A percentile compares a stretch with the other conserved stretches of the same genome.
Evolutionary conservation across 805 yeast genomes (phyloP).

Genomic region (Pichia phayaonensis): DNA sequence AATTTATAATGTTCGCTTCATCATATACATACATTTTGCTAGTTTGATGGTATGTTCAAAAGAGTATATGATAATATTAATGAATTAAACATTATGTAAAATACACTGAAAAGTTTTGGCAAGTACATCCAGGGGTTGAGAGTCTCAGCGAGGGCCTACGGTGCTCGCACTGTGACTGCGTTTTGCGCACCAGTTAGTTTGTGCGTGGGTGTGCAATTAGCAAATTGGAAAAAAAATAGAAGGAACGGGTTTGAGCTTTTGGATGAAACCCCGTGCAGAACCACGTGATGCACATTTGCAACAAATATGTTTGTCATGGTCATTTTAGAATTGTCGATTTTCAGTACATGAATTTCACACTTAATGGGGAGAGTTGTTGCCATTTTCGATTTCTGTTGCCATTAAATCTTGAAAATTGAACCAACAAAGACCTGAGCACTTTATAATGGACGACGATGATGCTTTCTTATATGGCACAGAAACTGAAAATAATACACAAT

Average conservation of each 20-base stretch:
- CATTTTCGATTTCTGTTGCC: not conserved
- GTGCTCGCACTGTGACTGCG: not conserved
- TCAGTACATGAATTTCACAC: not conserved
- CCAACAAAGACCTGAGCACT: not conserved
- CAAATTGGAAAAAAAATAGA: no score
- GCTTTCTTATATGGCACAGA: slow-evolving; percentile 60
- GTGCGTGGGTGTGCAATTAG: not conserved
- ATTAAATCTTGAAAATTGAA: no score
- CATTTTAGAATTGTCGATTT: no score
- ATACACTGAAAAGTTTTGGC: slow-evolving; percentile 6
- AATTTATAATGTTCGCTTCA: not conserved
- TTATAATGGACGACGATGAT: slow-evolving; percentile 52
- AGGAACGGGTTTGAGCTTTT: no score
- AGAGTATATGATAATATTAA: not conserved
- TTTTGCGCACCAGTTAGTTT: not conserved
- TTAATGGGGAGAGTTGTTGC: not conserved
- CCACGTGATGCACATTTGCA: not conserved
- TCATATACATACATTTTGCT: slow-evolving; percentile 3
- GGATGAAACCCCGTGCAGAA: not conserved
- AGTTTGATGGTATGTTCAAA: not conserved
- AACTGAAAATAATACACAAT: slow-evolving; percentile 22
- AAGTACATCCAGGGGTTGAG: not conserved
- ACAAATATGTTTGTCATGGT: not conserved
- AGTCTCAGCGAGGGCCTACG: not conserved
- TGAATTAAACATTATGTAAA: not conserved